Conservation (phyloP, 768 basidiomycete species). For the Suillus discolor region DNA sequence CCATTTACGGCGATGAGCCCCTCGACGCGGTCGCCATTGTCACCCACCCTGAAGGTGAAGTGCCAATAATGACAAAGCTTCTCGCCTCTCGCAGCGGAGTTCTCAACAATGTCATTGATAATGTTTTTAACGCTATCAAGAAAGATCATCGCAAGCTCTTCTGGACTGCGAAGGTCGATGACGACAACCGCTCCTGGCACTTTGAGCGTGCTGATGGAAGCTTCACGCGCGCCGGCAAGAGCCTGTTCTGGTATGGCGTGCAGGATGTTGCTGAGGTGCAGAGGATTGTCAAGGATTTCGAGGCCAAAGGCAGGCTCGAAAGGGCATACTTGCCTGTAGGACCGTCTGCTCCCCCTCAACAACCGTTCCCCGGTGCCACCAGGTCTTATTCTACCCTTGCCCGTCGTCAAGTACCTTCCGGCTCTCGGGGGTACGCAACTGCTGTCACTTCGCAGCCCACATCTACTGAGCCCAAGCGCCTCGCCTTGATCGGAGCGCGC, state of each 20-base stretch:
- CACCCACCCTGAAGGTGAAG: slow-evolving; percentile 85
- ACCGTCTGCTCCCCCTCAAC: slow-evolving; percentile 63
- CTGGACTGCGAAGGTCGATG: slow-evolving; percentile 97
- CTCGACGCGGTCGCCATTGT: slow-evolving; percentile 95
- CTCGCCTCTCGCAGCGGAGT: slow-evolving; percentile 86
- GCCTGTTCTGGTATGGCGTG: slow-evolving; percentile 97
- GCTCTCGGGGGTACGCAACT: slow-evolving; percentile 81
- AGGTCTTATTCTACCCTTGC: slow-evolving; percentile 64
- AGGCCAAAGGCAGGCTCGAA: slow-evolving; percentile 81
- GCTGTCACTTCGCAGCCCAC: slow-evolving; percentile 40
- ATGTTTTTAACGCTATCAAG: slow-evolving; percentile 95
- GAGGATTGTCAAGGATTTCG: slow-evolving; percentile 72
- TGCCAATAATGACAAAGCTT: slow-evolving; percentile 91
- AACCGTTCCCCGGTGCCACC: slow-evolving; percentile 40
- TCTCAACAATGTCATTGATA: slow-evolving; percentile 94
- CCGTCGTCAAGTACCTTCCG: slow-evolving; percentile 45
- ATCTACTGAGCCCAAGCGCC: slow-evolving; percentile 75
- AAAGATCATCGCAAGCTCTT: slow-evolving; percentile 93
- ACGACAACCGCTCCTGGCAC: slow-evolving; percentile 98
- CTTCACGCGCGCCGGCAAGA: slow-evolving; percentile 93
- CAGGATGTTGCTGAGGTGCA: slow-evolving; percentile 92
- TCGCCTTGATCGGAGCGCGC: slow-evolving; percentile 95
- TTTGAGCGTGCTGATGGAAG: slow-evolving; percentile 98
- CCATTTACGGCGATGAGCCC: slow-evolving; percentile 98
- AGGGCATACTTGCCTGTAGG: slow-evolving; percentile 90